These are phyloP conservation scores for Leccinum subspadiceum DNA, from an alignment of 1,284 basidiomycete genomes.

Conservation along the genomic window DNA sequence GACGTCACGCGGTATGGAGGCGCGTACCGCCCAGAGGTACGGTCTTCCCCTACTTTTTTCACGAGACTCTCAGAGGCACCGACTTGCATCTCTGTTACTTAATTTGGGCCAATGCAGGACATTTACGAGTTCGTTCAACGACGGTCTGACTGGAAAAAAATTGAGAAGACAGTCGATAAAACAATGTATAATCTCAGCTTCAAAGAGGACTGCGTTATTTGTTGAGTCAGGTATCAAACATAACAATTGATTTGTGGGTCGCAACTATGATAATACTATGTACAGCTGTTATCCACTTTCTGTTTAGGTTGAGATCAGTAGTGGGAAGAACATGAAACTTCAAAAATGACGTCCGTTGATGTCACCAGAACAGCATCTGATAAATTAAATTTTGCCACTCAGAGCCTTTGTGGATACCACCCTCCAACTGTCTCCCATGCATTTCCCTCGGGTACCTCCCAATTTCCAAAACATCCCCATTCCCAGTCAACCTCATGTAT, in stretches of 20 bases:
- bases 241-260: background rate
- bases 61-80: background rate
- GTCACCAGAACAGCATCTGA: background rate
- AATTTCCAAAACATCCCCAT: slow-evolving; percentile 75
- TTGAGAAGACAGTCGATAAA: slow-evolving; percentile 93
- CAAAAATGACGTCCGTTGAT: background rate
- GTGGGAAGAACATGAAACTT: background rate
- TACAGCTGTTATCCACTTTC: too few species aligned
- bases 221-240: slow-evolving; percentile 7
- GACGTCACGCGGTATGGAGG: slow-evolving; percentile 95
- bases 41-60: slow-evolving; percentile 14
- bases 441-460: slow-evolving; percentile 55
- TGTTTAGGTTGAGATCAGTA: too few species aligned
- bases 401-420: slow-evolving; percentile 20
- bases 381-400: background rate
- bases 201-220: slow-evolving; percentile 80
- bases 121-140: slow-evolving; percentile 93
- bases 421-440: slow-evolving; percentile 62
- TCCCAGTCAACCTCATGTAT: slow-evolving; percentile 71
- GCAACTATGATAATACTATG: background rate
- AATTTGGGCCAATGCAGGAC: slow-evolving; percentile 49
- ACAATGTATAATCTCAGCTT: slow-evolving; percentile 94
- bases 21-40: slow-evolving; percentile 85
- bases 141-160: slow-evolving; percentile 94
- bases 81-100: background rate